Base-by-base conservation (phyloP, 345 rosid species). In the Salix brachista region DNA sequence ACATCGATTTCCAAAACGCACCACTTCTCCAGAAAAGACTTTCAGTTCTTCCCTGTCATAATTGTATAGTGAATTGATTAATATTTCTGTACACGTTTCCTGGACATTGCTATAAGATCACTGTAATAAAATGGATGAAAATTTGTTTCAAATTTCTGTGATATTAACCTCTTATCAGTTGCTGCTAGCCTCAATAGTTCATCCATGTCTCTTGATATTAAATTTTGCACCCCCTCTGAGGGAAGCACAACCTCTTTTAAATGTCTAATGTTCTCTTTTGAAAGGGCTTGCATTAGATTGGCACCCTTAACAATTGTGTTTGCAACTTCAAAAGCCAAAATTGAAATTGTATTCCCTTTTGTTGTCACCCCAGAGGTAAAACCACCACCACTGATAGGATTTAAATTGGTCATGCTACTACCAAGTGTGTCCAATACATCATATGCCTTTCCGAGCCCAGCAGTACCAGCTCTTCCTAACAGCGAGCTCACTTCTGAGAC, bases 1-100 rank as follows among this genome's bases (percentile, higher is more conserved):
- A 81, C 98, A 96, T 80, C 92, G 98, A 81, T 93, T 96, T 71
- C 99, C 99, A 76, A 96, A 96, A 62, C 99, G 97, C 56, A 93
- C 96, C 83, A 96, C 99, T 83, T 96, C 99, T 79, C 97, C 87
- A 16, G 97, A 87, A 76, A 96, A 96, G 54, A 96, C 83, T 84
- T 85, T 93, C 72, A 93, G 83, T 77, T 91, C 99, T 78, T 93
- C 99, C 84, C 99, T 96, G 89, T 67, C 64, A 72, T n/a, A 80
- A 65, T 71, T 70, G 68, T 62, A 65, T 2, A 69, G 61, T 28
- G 23, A 66, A 23, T 42, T 70, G 28, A 56, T 73, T 61, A 79
- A 58, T 41, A 74, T 60, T 60, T 62, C 16, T n/a, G 18, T 13
- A 79, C 21, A 30, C 5, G 2, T 37, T 41, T 65, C 36, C 32